Evolutionary conservation across 1,284 basidiomycete species (phyloP).

Genomic region (Marasmius tenuissimus): DNA sequence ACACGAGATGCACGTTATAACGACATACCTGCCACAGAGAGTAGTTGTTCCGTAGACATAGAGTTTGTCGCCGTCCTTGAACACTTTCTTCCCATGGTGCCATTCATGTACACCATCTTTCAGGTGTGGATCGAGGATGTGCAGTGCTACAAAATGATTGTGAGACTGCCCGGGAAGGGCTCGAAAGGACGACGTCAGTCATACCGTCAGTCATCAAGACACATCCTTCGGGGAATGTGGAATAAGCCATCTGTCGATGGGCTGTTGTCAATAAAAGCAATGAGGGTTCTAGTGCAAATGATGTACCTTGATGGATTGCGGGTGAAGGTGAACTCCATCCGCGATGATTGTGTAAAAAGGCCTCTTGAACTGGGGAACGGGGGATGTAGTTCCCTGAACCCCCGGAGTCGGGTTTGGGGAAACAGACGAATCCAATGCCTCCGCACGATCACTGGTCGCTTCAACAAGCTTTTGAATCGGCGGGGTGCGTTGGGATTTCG

Average conservation of each 20-base stretch:
- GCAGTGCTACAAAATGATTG: constrained; percentile 61
- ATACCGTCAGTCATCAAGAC: constrained; percentile 87
- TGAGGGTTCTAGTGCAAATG: background rate
- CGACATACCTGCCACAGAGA: constrained; percentile 74
- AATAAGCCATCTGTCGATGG: constrained; percentile 71
- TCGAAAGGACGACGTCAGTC: constrained; percentile 7
- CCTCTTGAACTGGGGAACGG: constrained; percentile 64
- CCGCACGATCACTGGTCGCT: constrained; percentile 5
- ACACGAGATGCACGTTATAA: constrained; percentile 2
- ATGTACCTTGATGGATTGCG: constrained; percentile 81
- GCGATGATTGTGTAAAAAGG: constrained; percentile 90
- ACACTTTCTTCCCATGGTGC: constrained; percentile 77
- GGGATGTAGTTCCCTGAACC: constrained; percentile 60
- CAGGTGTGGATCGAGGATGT: constrained; percentile 82
- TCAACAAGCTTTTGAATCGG: constrained; percentile 11
- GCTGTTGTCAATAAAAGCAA: constrained; percentile 6
- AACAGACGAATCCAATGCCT: constrained; percentile 8
- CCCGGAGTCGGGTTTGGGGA: constrained; percentile 39
- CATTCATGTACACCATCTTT: constrained; percentile 85
- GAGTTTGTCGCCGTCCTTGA: constrained; percentile 80
- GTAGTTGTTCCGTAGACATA: constrained; percentile 85
- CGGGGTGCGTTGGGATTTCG: constrained; percentile 30
- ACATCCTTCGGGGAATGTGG: constrained; percentile 80
- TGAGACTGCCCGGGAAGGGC: background rate
- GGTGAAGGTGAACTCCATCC: constrained; percentile 89